Percentiles rank a stretch among this genome's conserved stretches.
Evolutionary conservation across 495 filamentous ascomycete species (phyloP).

Genomic region (Staphylotrichum tortipilum): DNA sequence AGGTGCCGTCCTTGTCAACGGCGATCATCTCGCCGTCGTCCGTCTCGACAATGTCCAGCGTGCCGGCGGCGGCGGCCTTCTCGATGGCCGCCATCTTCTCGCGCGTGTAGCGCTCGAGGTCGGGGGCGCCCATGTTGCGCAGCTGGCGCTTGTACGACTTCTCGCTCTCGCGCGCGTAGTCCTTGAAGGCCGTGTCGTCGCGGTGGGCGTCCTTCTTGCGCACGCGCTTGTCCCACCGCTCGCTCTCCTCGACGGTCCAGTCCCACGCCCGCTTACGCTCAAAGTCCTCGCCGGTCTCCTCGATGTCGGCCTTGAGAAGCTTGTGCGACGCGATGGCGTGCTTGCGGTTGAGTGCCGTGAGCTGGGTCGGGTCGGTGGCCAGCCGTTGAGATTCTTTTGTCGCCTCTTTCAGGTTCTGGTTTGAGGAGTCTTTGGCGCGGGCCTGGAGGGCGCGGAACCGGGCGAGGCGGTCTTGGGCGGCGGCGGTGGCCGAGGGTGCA

Average conservation of each 20-base stretch:
- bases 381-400: conserved; percentile 74
- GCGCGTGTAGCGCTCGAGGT: conserved; percentile 74
- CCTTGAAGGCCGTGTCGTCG: conserved; percentile 81
- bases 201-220: conserved; percentile 76
- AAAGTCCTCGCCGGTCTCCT: conserved; percentile 80
- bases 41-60: conserved; percentile 86
- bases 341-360: conserved; percentile 65
- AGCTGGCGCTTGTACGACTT: conserved; percentile 94
- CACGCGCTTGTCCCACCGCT: conserved; percentile 85
- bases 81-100: conserved; percentile 80
- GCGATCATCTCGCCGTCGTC: conserved; percentile 91
- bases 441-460: conserved; percentile 81
- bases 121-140: conserved; percentile 52
- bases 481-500: conserved; percentile 5
- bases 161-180: conserved; percentile 75
- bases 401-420: conserved; percentile 76
- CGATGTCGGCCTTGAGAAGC: conserved; percentile 81
- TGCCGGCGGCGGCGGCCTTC: conserved; percentile 67
- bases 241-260: conserved; percentile 90
- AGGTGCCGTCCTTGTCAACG: conserved; percentile 79
- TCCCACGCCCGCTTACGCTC: conserved; percentile 98
- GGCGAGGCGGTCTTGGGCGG: conserved; percentile 46
- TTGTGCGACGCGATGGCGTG: conserved; percentile 85
- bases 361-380: conserved; percentile 61
- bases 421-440: conserved; percentile 68